phyloP scores from a whole-genome alignment of 148 eudicot genomes.

The Agrostemma githago region DNA sequence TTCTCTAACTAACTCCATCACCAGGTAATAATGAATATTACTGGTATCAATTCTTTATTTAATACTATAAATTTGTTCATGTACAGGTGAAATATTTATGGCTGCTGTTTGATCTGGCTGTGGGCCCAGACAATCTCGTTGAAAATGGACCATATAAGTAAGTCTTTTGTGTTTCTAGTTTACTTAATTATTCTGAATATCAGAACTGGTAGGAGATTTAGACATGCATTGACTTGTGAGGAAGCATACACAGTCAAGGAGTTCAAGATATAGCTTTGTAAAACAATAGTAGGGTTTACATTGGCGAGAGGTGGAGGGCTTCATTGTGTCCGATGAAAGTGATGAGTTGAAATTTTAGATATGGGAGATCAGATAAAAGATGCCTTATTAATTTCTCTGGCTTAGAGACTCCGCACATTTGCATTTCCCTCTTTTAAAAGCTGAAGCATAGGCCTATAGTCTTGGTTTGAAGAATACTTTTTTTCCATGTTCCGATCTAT shows the following conservation, averaged over 20 bases:
- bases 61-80: constrained; percentile 7
- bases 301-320: background rate
- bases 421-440: background rate
- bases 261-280: background rate
- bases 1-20: background rate
- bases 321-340: background rate
- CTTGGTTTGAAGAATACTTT: background rate
- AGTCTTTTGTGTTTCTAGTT: constrained; percentile 24
- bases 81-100: constrained; percentile 88
- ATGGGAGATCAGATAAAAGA: background rate
- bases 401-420: background rate
- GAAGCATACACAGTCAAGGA: background rate
- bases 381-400: background rate
- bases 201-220: background rate
- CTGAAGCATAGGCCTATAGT: background rate
- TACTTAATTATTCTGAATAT: background rate
- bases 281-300: background rate
- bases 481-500: background rate
- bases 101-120: constrained; percentile 97
- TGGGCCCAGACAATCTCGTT: constrained; percentile 92
- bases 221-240: background rate
- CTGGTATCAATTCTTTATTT: background rate
- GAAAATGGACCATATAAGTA: constrained; percentile 98
- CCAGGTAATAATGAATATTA: background rate
- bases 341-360: background rate